These are phyloP conservation scores for Xanthoparmelia taractica DNA, from an alignment of 495 filamentous ascomycete species.

Conservation along the genomic window DNA sequence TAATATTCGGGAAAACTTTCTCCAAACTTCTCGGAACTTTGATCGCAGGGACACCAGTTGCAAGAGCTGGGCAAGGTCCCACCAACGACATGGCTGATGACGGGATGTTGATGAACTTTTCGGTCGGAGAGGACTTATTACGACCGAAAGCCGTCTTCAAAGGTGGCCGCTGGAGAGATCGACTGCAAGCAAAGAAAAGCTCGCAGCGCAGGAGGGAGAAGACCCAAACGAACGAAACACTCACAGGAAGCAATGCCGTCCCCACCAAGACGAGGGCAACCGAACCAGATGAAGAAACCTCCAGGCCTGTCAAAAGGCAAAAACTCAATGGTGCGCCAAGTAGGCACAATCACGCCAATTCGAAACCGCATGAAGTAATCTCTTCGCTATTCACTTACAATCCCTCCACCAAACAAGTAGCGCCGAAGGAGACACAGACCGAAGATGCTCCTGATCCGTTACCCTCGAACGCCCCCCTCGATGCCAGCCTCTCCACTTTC, in stretches of 20 bases:
- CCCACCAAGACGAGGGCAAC: conserved; percentile 2
- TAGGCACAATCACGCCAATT: conserved; percentile 17
- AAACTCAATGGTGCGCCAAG: conserved; percentile 31
- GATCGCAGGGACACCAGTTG: not conserved
- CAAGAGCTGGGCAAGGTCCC: not conserved
- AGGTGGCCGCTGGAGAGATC: conserved; percentile 86
- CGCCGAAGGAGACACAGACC: conserved; percentile 25
- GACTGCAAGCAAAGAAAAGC: conserved; percentile 70
- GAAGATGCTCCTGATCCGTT: conserved; percentile 50
- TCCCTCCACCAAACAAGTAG: conserved; percentile 53
- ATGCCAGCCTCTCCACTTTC: conserved; percentile 74
- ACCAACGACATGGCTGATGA: conserved; percentile 69
- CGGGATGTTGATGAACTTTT: conserved; percentile 91
- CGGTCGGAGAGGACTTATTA: conserved; percentile 52
- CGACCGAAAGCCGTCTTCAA: conserved; percentile 58
- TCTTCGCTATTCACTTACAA: conserved; percentile 91
- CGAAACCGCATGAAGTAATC: conserved; percentile 53
- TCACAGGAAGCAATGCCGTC: conserved; percentile 12
- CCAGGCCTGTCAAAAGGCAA: conserved; percentile 37
- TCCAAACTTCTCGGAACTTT: not conserved
- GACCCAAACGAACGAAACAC: conserved; percentile 27
- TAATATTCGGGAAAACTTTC: not conserved
- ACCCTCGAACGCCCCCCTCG: conserved; percentile 94
- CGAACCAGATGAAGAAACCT: conserved; percentile 6
- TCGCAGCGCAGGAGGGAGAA: conserved; percentile 37